Conservation (phyloP, 2,329 filamentous ascomycete species). For the Pseudogymnoascus sp. region DNA sequence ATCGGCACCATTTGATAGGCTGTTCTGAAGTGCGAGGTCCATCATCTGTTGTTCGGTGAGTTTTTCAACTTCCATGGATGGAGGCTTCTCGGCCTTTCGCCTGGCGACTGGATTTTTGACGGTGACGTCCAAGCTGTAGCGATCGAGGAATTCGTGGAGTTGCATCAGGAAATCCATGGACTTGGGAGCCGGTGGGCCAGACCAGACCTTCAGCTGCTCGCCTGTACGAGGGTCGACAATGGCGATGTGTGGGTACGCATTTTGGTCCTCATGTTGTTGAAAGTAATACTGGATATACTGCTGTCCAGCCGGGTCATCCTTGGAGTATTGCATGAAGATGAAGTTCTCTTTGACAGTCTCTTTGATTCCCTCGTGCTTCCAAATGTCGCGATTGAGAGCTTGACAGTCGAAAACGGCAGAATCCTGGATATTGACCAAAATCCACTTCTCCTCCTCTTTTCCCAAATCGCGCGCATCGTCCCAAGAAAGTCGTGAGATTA, state of each 20-base stretch:
- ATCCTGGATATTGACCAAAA: slow-evolving; percentile 93
- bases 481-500: slow-evolving; percentile 76
- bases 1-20: slow-evolving; percentile 48
- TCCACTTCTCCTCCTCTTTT: slow-evolving; percentile 85
- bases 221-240: slow-evolving; percentile 94
- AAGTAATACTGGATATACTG: slow-evolving; percentile 93
- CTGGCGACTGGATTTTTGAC: slow-evolving; percentile 90
- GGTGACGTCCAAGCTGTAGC: slow-evolving; percentile 80
- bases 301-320: slow-evolving; percentile 68
- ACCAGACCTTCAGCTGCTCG: slow-evolving; percentile 96
- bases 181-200: slow-evolving; percentile 68
- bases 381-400: slow-evolving; percentile 85
- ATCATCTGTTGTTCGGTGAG: slow-evolving; percentile 98
- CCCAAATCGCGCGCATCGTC: slow-evolving; percentile 77
- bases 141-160: slow-evolving; percentile 90
- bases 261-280: slow-evolving; percentile 64
- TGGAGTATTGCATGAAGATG: slow-evolving; percentile 89
- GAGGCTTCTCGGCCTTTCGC: slow-evolving; percentile 60
- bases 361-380: slow-evolving; percentile 76
- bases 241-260: slow-evolving; percentile 90
- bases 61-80: slow-evolving; percentile 66
- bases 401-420: slow-evolving; percentile 92
- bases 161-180: slow-evolving; percentile 80
- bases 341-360: slow-evolving; percentile 87
- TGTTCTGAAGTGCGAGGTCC: slow-evolving; percentile 86